Evolutionary conservation across 2,329 filamentous ascomycete genomes (phyloP).

Genomic region (Xylariaceae sp.): DNA sequence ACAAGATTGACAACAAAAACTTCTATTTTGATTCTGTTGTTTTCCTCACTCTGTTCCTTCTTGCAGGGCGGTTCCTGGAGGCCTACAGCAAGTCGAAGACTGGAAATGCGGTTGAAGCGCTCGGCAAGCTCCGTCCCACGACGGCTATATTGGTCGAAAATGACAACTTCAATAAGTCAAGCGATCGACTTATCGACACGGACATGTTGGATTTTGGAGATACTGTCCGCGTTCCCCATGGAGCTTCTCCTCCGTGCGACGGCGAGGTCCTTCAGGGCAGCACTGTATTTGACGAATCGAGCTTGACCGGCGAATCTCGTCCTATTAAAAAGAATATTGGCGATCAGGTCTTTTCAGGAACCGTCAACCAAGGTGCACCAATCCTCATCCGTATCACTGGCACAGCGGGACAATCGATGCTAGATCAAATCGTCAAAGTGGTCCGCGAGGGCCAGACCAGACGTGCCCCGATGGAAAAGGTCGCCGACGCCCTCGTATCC

Average conservation of each 20-base stretch:
- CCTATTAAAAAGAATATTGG: conserved; percentile 68
- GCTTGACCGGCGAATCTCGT: conserved; percentile 80
- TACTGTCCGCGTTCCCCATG: conserved; percentile 75
- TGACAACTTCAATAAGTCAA: conserved; percentile 45
- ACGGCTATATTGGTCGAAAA: conserved; percentile 74
- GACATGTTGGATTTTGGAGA: conserved; percentile 80
- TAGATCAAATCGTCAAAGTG: conserved; percentile 79
- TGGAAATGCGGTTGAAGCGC: conserved; percentile 81
- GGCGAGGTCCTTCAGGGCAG: conserved; percentile 69
- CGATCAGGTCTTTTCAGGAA: conserved; percentile 74
- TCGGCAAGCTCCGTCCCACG: conserved; percentile 78
- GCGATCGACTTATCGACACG: conserved; percentile 55
- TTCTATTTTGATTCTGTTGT: conserved; percentile 94
- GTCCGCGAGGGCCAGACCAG: conserved; percentile 80
- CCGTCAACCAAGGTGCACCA: conserved; percentile 72
- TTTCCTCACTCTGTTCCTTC: conserved; percentile 87
- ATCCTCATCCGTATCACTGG: conserved; percentile 70
- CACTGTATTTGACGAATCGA: conserved; percentile 85
- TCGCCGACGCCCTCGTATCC: conserved; percentile 74
- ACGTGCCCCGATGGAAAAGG: conserved; percentile 76
- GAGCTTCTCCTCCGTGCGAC: conserved; percentile 84
- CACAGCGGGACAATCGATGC: conserved; percentile 72
- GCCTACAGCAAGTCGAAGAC: conserved; percentile 91
- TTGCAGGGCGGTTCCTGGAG: conserved; percentile 77
- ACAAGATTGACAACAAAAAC: conserved; percentile 54